Base-by-base conservation (phyloP, 2,329 filamentous ascomycete species). In the Claviceps sp. region DNA sequence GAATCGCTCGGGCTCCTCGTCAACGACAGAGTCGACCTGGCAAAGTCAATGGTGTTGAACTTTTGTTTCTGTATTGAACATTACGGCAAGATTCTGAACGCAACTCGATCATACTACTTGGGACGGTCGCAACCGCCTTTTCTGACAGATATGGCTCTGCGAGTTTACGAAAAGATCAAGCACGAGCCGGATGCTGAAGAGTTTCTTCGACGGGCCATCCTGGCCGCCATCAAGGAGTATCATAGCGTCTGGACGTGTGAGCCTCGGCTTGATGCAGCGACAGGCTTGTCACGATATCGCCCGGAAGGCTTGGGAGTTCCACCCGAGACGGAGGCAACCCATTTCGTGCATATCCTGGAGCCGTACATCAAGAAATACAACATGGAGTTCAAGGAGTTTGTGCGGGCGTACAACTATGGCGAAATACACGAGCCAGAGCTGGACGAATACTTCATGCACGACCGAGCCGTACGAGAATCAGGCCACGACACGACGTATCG, bases 21-120 rank as follows among this genome's bases (percentile, higher is more conserved):
- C 60, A 89, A 91, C 63, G 87, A 93, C 64, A 83, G 87, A 54
- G 82, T 89, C 22, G 82, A 96, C 61, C 73, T 97, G 52, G 89
- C 89, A 59, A 95, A 96, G 72, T 80, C 85, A 48, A 97, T 98
- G 89, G 90, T 97, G 50, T 76, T 80, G 61, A 95, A 98, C 72
- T 97, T 97, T 68, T 94, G 89, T 68, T 98, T 98, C 73, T 95
- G 89, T 70, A 97, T 98, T 68, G 84, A 90, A 66, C 91, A 98
- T 69, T 98, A 98, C 65, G 91, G 90, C 62, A 98, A 97, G 73
- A 95, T 98, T 55, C 80, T 97, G 58, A 98, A 98, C 68, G 93
- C 93, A 50, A 98, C 93, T 53, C 81, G 93, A 39, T 90, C 90
- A 1, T 98, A 98, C 74, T 98, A 98, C 64, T 81, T 98, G 16